A percentile compares a stretch with the other conserved stretches of the same genome.
Conservation (phyloP, 1,139 yeast species). For the Debaryomyces sp. region DNA sequence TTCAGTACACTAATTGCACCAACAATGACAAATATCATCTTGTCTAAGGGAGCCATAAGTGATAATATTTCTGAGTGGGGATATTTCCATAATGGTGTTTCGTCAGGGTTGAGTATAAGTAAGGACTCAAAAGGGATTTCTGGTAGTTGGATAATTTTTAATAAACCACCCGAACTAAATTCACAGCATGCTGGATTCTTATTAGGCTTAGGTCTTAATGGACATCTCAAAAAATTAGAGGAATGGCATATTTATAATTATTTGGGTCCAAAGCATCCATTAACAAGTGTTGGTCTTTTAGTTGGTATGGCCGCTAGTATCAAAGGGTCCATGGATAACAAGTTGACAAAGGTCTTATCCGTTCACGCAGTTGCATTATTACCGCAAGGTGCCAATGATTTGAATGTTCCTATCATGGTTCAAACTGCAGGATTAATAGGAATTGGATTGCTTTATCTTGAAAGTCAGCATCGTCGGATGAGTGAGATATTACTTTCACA, state of each 20-base stretch:
- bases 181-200: constrained; percentile 94
- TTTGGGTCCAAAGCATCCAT: constrained; percentile 84
- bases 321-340: constrained; percentile 81
- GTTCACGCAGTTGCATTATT: constrained; percentile 92
- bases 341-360: constrained; percentile 85
- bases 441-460: constrained; percentile 79
- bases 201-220: constrained; percentile 90
- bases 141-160: constrained; percentile 92
- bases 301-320: constrained; percentile 94
- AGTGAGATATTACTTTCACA: constrained; percentile 78
- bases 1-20: constrained; percentile 71
- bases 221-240: constrained; percentile 79
- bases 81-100: constrained; percentile 87
- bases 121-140: constrained; percentile 69
- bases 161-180: constrained; percentile 69
- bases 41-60: constrained; percentile 58
- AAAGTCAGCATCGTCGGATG: constrained; percentile 84
- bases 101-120: constrained; percentile 81
- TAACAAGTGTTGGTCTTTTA: constrained; percentile 82
- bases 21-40: constrained; percentile 60
- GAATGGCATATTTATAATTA: constrained; percentile 98
- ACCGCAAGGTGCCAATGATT: constrained; percentile 88
- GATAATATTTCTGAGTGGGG: constrained; percentile 74
- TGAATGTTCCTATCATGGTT: constrained; percentile 80
- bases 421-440: constrained; percentile 94